Conservation (phyloP, 805 yeast species). For the Wickerhamomyces ciferrii region DNA sequence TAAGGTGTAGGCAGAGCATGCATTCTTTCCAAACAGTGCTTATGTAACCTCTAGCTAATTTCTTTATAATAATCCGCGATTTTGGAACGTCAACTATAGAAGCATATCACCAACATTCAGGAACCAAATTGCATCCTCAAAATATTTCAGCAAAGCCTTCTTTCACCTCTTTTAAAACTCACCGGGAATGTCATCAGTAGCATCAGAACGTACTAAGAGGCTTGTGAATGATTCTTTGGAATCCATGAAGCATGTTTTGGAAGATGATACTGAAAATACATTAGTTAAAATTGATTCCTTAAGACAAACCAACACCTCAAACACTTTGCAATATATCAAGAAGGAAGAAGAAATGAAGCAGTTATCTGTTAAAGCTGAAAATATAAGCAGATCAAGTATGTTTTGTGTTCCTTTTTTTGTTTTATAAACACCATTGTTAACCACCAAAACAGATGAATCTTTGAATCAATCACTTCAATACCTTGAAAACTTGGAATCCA, state of each 20-base stretch:
- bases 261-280: slow-evolving; percentile 32
- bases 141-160: too few species aligned
- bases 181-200: background rate
- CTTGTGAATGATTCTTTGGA: slow-evolving; percentile 22
- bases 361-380: slow-evolving; percentile 16
- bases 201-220: background rate
- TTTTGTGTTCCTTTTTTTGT: too few species aligned
- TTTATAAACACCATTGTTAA: background rate
- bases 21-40: too few species aligned
- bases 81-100: too few species aligned
- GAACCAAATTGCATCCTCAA: too few species aligned
- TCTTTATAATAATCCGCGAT: too few species aligned
- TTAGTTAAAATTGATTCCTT: slow-evolving; percentile 40
- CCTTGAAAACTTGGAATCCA: slow-evolving; percentile 26
- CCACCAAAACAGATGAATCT: slow-evolving; percentile 20
- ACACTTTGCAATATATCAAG: slow-evolving; percentile 44
- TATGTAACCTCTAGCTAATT: too few species aligned
- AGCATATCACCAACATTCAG: too few species aligned
- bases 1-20: too few species aligned
- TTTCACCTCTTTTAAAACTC: too few species aligned
- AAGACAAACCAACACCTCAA: slow-evolving; percentile 53
- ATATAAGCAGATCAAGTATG: slow-evolving; percentile 14
- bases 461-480: slow-evolving; percentile 6
- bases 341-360: slow-evolving; percentile 37
- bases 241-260: slow-evolving; percentile 28